Conservation (phyloP, 768 basidiomycete genomes). For the Cyathus striatus region DNA sequence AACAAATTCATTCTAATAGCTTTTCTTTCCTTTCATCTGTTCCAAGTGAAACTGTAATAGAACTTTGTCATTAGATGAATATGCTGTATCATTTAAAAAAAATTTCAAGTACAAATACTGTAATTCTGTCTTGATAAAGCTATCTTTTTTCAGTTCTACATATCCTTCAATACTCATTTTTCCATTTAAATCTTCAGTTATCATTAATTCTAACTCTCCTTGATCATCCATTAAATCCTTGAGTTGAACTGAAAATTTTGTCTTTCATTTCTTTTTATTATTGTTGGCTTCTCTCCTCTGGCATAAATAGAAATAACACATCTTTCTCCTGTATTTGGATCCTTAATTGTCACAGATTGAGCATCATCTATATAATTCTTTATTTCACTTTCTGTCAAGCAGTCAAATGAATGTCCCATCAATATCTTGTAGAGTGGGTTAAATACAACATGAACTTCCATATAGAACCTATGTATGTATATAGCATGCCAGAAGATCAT, state of each 20-base stretch:
- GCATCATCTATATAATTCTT: conserved; percentile 8
- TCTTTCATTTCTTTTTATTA: not conserved
- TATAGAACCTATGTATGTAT: no score
- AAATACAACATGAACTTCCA: conserved; percentile 20
- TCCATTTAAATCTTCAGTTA: not conserved
- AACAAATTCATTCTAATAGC: not conserved
- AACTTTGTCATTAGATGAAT: not conserved
- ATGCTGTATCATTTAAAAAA: not conserved
- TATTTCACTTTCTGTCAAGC: conserved; percentile 7
- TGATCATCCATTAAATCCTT: conserved; percentile 8
- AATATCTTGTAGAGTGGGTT: conserved; percentile 17
- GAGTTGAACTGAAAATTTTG: conserved; percentile 8
- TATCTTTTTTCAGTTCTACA: not conserved
- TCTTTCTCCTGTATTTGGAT: conserved; percentile 11
- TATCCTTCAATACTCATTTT: not conserved
- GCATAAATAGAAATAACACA: conserved; percentile 8
- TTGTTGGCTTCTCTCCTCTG: conserved; percentile 3
- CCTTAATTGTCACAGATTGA: conserved; percentile 10
- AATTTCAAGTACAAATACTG: not conserved
- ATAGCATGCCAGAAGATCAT: no score
- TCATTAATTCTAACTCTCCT: conserved; percentile 9
- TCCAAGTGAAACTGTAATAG: not conserved
- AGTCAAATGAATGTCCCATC: conserved; percentile 16
- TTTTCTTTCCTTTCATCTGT: not conserved
- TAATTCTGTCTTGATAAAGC: not conserved